These are phyloP conservation scores for Saturnispora sekii DNA, from an alignment of 805 yeast species.

Conservation along the genomic window DNA sequence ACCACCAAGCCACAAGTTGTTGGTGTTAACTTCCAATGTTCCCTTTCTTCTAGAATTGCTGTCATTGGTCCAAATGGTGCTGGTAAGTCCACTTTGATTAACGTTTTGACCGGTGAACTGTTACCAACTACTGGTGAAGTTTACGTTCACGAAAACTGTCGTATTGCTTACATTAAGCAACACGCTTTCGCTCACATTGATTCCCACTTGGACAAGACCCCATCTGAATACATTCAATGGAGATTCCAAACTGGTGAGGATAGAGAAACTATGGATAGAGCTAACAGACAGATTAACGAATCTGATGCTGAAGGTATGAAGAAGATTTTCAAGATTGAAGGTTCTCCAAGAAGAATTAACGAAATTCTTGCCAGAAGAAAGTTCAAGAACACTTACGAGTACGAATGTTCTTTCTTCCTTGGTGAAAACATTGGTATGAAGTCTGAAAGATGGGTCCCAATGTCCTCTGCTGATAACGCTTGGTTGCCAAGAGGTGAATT, in stretches of 20 bases:
- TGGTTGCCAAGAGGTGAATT: slow-evolving; percentile 99
- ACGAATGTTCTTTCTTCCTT: slow-evolving; percentile 93
- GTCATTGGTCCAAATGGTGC: slow-evolving; percentile 99
- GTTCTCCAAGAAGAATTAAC: slow-evolving; percentile 94
- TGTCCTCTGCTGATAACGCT: slow-evolving; percentile 99
- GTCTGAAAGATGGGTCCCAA: slow-evolving; percentile 98
- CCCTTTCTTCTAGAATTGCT: slow-evolving; percentile 98
- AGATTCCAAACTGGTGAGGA: slow-evolving; percentile 99
- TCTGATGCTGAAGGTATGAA: slow-evolving; percentile 96
- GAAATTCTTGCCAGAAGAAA: slow-evolving; percentile 96
- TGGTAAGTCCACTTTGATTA: slow-evolving; percentile 98
- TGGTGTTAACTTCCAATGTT: slow-evolving; percentile 96
- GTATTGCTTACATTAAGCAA: slow-evolving; percentile 99
- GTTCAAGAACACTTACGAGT: slow-evolving; percentile 99
- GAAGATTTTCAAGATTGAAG: slow-evolving; percentile 98
- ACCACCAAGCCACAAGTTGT: slow-evolving; percentile 89
- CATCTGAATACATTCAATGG: slow-evolving; percentile 99
- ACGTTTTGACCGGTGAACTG: slow-evolving; percentile 98
- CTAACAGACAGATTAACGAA: slow-evolving; percentile 97
- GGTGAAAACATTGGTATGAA: slow-evolving; percentile 99
- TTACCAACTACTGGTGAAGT: slow-evolving; percentile 98
- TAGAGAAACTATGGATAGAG: slow-evolving; percentile 99
- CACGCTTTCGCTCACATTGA: slow-evolving; percentile 99
- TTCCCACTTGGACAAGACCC: slow-evolving; percentile 97
- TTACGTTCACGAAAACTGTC: slow-evolving; percentile 98